Base-by-base conservation (phyloP, 495 filamentous ascomycete species). In the Podospora pseudopauciseta region DNA sequence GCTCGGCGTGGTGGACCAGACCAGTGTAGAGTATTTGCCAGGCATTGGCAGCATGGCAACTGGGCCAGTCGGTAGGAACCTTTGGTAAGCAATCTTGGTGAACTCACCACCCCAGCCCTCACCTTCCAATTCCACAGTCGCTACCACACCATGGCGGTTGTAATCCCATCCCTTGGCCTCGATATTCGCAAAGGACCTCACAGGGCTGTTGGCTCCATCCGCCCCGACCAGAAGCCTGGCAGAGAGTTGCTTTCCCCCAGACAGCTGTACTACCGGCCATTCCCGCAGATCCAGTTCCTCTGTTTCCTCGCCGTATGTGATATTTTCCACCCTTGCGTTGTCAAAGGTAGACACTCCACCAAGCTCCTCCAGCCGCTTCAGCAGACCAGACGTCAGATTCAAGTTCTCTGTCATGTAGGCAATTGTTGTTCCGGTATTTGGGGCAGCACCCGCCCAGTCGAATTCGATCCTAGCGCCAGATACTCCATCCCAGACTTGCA, bases 401-500 rank as follows among this genome's bases (percentile, higher is more conserved):
- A 88, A 74, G 74, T 99, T 99, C 83, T 99, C 95, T 28, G 87
- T 92, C 95, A 99, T 99, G 74, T 92, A 94, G 13, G 96, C 95
- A 65, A 99, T 93, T 1, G 88, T 90, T 18, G 77, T 76, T 19
- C 72, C 72, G 13, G 68, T 77, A 55, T 79, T 69, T 3, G 80
- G 70, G 2, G 75, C 77, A 19, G 83, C 79, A 27, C 85, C 84
- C 27, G 84, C 80, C 86, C 88, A 90, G 79, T 95, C 91, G 77
- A 99, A 99, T 65, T 91, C 89, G 76, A 99, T 96, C 60, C 88
- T 85, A 53, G 93, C 90, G 65, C 87, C 91, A 18, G 91, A 90
- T 65, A 97, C 88, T 65, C 95, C 95, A 79, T 99, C 95, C 95
- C 95, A 99, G 11, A 99, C 94, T 72, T 87, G 81, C 95, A 99